These are phyloP conservation scores for Sporothrix euskadiensis DNA, from an alignment of 2,329 filamentous ascomycete genomes.

Conservation along the genomic window DNA sequence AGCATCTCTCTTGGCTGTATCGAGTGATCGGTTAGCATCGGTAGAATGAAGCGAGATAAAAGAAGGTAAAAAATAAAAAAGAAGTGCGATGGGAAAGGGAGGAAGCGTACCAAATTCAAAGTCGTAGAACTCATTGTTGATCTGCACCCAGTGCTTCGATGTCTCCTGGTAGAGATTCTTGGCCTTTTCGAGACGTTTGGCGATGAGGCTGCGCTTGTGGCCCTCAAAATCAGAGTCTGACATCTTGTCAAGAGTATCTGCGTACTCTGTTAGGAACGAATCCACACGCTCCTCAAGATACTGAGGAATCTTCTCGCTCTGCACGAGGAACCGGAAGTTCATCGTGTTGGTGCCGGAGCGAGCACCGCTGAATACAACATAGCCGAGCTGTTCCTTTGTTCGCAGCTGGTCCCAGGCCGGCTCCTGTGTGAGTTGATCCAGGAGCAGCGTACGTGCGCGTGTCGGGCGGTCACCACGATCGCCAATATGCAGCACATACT, in stretches of 20 bases:
- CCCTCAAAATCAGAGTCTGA: conserved; percentile 80
- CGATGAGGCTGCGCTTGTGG: conserved; percentile 86
- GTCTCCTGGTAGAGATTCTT: conserved; percentile 91
- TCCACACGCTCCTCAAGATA: conserved; percentile 90
- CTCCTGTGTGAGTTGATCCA: conserved; percentile 90
- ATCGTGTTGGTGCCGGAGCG: conserved; percentile 73
- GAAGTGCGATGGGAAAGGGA: conserved; percentile 40
- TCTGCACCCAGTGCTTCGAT: conserved; percentile 78
- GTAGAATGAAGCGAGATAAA: not conserved
- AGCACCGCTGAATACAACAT: conserved; percentile 86
- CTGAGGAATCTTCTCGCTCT: conserved; percentile 81
- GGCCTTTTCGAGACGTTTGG: conserved; percentile 82
- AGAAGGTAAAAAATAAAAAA: conserved; percentile 37
- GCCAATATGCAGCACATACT: conserved; percentile 73
- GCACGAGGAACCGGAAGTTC: conserved; percentile 86
- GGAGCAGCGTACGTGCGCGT: conserved; percentile 74
- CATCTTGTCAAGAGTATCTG: conserved; percentile 70
- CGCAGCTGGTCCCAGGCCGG: conserved; percentile 91
- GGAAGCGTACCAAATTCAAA: conserved; percentile 73
- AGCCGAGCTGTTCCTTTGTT: conserved; percentile 96
- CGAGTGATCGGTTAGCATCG: not conserved
- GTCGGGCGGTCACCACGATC: conserved; percentile 66
- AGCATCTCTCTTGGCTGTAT: conserved; percentile 71
- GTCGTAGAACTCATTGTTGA: conserved; percentile 83
- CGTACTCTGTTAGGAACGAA: conserved; percentile 71